These are phyloP conservation scores for Sphaerulina vaccinii DNA, from an alignment of 2,329 filamentous ascomycete genomes.

Conservation along the genomic window DNA sequence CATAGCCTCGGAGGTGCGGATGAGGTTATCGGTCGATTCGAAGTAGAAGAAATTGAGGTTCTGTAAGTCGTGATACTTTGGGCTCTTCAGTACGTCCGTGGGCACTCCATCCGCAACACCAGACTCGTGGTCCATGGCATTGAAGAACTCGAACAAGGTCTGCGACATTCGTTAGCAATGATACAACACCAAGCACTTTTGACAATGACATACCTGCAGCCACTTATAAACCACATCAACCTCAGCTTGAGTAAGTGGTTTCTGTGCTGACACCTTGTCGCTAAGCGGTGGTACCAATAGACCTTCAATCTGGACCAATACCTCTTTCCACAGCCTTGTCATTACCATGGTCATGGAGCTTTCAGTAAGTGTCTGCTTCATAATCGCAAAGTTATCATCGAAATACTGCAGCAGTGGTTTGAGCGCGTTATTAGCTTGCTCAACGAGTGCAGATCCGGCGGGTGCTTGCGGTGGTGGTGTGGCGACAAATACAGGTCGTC, in stretches of 20 bases:
- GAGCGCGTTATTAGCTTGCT: slow-evolving; percentile 76
- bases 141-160: slow-evolving; percentile 90
- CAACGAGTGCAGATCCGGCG: slow-evolving; percentile 54
- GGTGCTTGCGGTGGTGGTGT: slow-evolving; percentile 18
- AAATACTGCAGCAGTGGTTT: slow-evolving; percentile 90
- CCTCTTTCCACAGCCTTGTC: slow-evolving; percentile 97
- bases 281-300: slow-evolving; percentile 90
- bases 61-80: slow-evolving; percentile 96
- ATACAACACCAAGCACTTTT: not conserved
- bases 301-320: slow-evolving; percentile 84
- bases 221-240: slow-evolving; percentile 94
- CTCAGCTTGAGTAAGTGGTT: slow-evolving; percentile 79
- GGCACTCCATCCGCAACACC: slow-evolving; percentile 85
- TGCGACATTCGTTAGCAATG: slow-evolving; percentile 20
- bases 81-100: slow-evolving; percentile 86
- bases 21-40: slow-evolving; percentile 83
- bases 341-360: slow-evolving; percentile 98
- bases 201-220: slow-evolving; percentile 60
- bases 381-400: slow-evolving; percentile 97
- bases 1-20: slow-evolving; percentile 95
- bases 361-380: slow-evolving; percentile 93
- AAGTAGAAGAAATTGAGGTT: slow-evolving; percentile 99
- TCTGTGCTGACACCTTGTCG: slow-evolving; percentile 87
- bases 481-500: slow-evolving; percentile 34
- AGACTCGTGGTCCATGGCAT: slow-evolving; percentile 80